phyloP scores from a whole-genome alignment of 148 eudicot genomes.

The Selenicereus undatus region DNA sequence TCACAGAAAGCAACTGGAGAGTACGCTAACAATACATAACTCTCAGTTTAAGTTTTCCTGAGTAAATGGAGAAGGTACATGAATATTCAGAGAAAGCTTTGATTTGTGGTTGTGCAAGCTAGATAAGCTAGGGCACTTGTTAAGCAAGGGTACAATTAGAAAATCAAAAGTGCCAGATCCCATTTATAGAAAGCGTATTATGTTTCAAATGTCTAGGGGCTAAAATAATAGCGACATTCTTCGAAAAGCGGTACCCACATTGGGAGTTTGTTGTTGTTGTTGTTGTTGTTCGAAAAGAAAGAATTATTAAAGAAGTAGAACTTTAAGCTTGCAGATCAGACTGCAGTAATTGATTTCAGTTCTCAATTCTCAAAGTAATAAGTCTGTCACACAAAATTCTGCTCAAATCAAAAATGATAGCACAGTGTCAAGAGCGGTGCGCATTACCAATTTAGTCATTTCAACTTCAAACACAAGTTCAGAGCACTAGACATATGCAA shows the following conservation, averaged over 20 bases:
- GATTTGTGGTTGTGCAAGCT: neutral
- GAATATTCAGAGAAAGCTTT: neutral
- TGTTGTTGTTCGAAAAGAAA: neutral
- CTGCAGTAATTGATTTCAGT: neutral
- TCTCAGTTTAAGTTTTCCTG: neutral
- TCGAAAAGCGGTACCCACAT: too few species aligned
- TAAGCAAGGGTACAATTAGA: neutral
- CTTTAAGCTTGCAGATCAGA: neutral
- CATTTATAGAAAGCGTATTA: neutral
- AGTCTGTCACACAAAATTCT: neutral
- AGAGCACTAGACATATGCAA: neutral
- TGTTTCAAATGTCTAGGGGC: too few species aligned
- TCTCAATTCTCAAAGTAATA: neutral
- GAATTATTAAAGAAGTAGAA: neutral
- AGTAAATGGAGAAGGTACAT: neutral
- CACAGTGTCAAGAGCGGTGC: neutral
- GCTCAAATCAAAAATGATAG: neutral
- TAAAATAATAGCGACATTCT: neutral
- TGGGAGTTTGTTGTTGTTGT: too few species aligned
- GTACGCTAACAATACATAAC: neutral
- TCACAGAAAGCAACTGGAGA: neutral
- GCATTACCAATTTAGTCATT: neutral
- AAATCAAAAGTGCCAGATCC: neutral
- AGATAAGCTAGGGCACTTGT: neutral
- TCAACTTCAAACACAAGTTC: neutral